Base-by-base conservation (phyloP, 768 basidiomycete genomes). In the Mycena kentingensis region DNA sequence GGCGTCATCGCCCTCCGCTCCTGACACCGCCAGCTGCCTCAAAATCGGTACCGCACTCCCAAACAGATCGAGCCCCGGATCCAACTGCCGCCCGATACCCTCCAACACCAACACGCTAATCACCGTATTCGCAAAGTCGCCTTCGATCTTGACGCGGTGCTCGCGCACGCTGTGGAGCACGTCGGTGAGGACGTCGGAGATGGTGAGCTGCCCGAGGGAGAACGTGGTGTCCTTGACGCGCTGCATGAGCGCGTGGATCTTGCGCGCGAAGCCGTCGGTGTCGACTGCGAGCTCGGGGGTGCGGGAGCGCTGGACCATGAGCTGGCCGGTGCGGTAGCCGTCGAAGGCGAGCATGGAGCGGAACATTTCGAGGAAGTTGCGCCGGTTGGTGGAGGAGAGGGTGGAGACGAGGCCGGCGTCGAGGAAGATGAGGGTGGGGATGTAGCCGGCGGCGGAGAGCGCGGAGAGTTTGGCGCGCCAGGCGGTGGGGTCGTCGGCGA, bases 81-180 rank as follows among this genome's bases (percentile, higher is more conserved):
- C 94, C 57, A 99, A 68, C 72, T 89, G 93, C 53, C 96, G 75
- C 19, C 97, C 97, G 60, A 99, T 98, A 1, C 97, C 97, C 71
- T 99, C 97, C 48, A 99, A 74, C 34, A 99, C 69, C 48, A 99
- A 71, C 49, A 98, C 92, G 10, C 90, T 91, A 53, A 99, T 88
- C 54, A 99, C 93, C 0, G 97, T 98, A 70, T 99, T 99, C 65
- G 98, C 86, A 66, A 99, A 99, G 68, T 98, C 97, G 13, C 88
- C 93, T 72, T 99, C 96, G 86, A 99, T 90, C 76, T 93, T 98
- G 58, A 98, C 97, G 65, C 96, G 96, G 68, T 98, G 95, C 59
- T 81, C 77, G 51, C 94, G 77, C 4, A 99, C 95, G 28, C 86
- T 83, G 61, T 74, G 85, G 42, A 99, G 73, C 7, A 98, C 97